Evolutionary conservation across 208 protist genomes (phyloP), one percentile per base, ranked within the genome.

Genomic region (Acanthamoeba castellanii): DNA sequence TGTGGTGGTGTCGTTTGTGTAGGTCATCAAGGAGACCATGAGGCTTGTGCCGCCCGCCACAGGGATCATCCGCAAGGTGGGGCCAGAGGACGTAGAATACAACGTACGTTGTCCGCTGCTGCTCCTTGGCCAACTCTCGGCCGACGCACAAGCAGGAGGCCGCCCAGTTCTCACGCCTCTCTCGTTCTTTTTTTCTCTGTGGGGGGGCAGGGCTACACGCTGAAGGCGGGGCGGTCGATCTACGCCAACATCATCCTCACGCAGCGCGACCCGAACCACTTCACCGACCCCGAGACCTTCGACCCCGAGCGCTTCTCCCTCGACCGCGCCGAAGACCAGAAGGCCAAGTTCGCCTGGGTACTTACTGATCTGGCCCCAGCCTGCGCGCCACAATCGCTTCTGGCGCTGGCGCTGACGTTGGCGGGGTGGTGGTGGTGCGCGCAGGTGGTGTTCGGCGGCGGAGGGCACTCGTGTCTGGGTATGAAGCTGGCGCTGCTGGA

Each of bases 171-270:
- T 30, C 66, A 25, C 66, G 66, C 30, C 14, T 14, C 66, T 25
- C 11, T 20, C 6, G 20, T 1, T 14, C 27, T 2, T 2, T 0
- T 72, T 72, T 1, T 1, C 8, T 20, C 6, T 20, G 27, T 16
- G 52, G 52, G 55, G 37, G 18, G 0, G 30, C n/a, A 81, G 72
- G 72, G 72, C 72, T 81, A 50, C 72, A 22, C 37, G 30, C 70
- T 78, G 11, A 78, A 78, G 70, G 70, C 70, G 37, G 70, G 70
- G 2, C 70, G 37, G n/a, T 78, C 70, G 34, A 47, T 78, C 70
- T 78, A 78, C 37, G 70, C 70, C 70, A 78, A 78, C 37, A 78
- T 78, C 70, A 78, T 78, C 70, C 70, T 78, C 70, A 78, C 70
- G 8, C 70, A 78, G 37, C 70, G 70, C 32, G 70, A 78, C 37